phyloP scores from a whole-genome alignment of 192 early-diverging fungal genomes.

The Glomus cerebriforme region DNA sequence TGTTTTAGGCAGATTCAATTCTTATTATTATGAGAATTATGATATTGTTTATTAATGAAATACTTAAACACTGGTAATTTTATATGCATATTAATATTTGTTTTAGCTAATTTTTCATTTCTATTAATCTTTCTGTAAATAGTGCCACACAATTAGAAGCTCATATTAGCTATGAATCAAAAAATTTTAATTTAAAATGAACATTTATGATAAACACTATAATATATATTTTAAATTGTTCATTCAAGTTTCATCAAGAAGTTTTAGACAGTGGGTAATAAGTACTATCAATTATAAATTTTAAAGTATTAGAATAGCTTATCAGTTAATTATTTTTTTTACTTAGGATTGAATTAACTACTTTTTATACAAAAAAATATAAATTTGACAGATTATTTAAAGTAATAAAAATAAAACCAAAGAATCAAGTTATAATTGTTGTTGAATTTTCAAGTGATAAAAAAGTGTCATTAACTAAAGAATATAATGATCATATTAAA shows the following conservation, averaged over 20 bases:
- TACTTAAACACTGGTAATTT: conserved; percentile 24
- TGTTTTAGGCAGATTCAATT: conserved; percentile 18
- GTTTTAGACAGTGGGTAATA: conserved; percentile 23
- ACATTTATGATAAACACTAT: conserved; percentile 15
- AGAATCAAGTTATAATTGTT: conserved; percentile 21
- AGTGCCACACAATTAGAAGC: conserved; percentile 27
- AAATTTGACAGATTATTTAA: conserved; percentile 24
- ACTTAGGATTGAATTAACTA: conserved; percentile 18
- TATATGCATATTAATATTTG: conserved; percentile 22
- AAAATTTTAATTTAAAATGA: conserved; percentile 3
- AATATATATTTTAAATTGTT: conserved; percentile 29
- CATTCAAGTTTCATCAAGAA: conserved; percentile 23
- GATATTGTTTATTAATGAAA: conserved; percentile 24
- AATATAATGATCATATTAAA: conserved; percentile 17
- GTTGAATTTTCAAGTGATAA: conserved; percentile 25
- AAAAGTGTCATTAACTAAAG: conserved; percentile 8
- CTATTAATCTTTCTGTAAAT: conserved; percentile 29
- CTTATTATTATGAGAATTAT: conserved; percentile 18
- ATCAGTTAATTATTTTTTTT: conserved; percentile 20
- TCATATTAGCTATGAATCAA: conserved; percentile 13
- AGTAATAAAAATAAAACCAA: conserved; percentile 2
- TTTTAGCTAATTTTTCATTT: conserved; percentile 18
- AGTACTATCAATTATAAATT: conserved; percentile 21
- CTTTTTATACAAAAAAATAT: conserved; percentile 18
- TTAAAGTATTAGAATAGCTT: conserved; percentile 5